Percentiles rank a stretch among this genome's conserved stretches.
These are phyloP conservation scores for Ceratobasidium theobromae DNA, from an alignment of 1,284 basidiomycete species.

Conservation along the genomic window DNA sequence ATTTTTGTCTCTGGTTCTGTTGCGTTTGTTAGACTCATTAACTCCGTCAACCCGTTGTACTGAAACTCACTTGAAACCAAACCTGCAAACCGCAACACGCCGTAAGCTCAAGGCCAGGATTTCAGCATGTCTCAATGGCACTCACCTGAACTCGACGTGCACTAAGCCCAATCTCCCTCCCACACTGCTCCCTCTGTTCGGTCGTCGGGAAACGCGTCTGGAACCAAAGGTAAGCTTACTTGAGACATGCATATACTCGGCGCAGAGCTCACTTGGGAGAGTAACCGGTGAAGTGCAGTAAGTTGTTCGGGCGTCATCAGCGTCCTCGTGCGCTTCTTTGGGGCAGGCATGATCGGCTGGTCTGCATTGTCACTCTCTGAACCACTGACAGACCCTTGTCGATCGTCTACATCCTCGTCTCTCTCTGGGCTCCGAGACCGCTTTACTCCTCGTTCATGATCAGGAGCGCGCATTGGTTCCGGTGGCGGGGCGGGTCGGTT, in stretches of 20 bases:
- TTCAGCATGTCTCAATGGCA: conserved; percentile 35
- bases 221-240: conserved; percentile 11
- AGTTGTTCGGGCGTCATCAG: conserved; percentile 83
- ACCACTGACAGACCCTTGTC: conserved; percentile 12
- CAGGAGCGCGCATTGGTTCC: conserved; percentile 16
- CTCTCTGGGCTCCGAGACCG: conserved; percentile 5
- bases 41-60: background rate
- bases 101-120: conserved; percentile 37
- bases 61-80: conserved; percentile 72
- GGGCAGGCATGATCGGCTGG: conserved; percentile 23
- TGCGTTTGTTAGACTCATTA: conserved; percentile 34
- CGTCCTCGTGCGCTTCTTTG: conserved; percentile 59
- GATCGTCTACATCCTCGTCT: conserved; percentile 10
- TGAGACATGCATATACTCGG: conserved; percentile 11
- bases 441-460: conserved; percentile 1
- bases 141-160: conserved; percentile 83
- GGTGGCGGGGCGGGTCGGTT: conserved; percentile 16
- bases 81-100: conserved; percentile 53
- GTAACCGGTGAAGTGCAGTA: conserved; percentile 73
- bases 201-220: conserved; percentile 85
- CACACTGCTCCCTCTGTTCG: conserved; percentile 79
- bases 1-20: conserved; percentile 80
- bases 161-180: conserved; percentile 76
- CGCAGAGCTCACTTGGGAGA: conserved; percentile 62
- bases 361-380: conserved; percentile 17